Base-by-base conservation (phyloP, 768 basidiomycete genomes). In the Kwoniella bestiolae region DNA sequence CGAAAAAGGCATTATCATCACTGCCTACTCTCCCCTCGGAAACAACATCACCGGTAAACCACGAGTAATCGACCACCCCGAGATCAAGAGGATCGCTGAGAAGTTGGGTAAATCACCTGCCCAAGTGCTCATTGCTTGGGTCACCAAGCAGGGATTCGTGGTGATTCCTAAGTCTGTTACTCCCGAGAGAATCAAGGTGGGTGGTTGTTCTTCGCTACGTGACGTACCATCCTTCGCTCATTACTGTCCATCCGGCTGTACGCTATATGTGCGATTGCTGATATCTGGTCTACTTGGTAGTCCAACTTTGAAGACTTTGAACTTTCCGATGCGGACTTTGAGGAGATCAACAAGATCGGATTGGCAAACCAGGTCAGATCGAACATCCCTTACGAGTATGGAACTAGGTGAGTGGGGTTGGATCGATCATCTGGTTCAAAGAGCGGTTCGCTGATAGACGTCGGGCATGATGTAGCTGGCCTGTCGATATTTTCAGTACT, bases 91-190 rank as follows among this genome's bases (percentile, higher is more conserved):
- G 60, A 84, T 92, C 51, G 91, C 91, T 23, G 79, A 86, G 66
- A 84, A 83, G 72, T 84, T 89, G 35, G 82, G 83, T 34, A 89
- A 87, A 4, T 88, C 89, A 1, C 83, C 90, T 2, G 92, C 91
- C 0, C 90, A 94, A 79, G 89, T 94, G 38, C 84, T 94, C 60
- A 82, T 95, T 66, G 90, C 91, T 0, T 94, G 91, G 91, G 89
- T 87, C 12, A 86, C 82, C 38, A 78, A 87, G 71, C 86, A 91
- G 45, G 92, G 91, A 12, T 89, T 87, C 80, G 88, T 87, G 8
- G 89, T 93, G 67, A 91, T 93, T 73, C 92, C 92, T 18, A 93
- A 94, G 85, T 88, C 87, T 60, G 90, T 91, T 28, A 75, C 76
- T 31, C 71, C 73, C 0, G 60, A 61, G 84, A 88, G 63, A 84